A percentile compares a stretch with the other conserved stretches of the same genome.
These are phyloP conservation scores for Russula earlei DNA, from an alignment of 768 basidiomycete species.

Conservation along the genomic window DNA sequence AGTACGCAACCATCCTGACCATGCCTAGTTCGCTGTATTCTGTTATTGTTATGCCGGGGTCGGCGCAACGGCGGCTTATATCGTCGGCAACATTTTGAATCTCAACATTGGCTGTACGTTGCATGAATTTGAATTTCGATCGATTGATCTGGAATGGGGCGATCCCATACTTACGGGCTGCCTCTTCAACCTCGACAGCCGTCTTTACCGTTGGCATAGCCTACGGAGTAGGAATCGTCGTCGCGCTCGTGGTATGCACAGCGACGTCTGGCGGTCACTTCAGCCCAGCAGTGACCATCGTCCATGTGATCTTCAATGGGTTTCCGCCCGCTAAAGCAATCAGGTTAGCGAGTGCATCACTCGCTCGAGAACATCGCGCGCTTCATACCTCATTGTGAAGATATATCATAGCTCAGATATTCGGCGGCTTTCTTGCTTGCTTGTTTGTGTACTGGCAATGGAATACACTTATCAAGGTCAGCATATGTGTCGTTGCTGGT, in stretches of 20 bases:
- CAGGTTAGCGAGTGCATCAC: conserved; percentile 29
- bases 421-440: conserved; percentile 27
- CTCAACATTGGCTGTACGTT: conserved; percentile 26
- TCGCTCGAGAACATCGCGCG: neutral
- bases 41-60: conserved; percentile 22
- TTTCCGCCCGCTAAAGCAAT: conserved; percentile 45
- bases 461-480: conserved; percentile 15
- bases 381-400: conserved; percentile 3
- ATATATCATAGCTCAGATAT: conserved; percentile 28
- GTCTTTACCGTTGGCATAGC: conserved; percentile 29
- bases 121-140: neutral
- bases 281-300: conserved; percentile 49
- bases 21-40: conserved; percentile 14
- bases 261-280: conserved; percentile 34
- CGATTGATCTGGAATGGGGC: neutral
- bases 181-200: conserved; percentile 18
- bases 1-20: neutral
- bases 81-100: conserved; percentile 24
- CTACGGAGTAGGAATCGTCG: conserved; percentile 32
- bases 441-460: conserved; percentile 27
- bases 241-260: conserved; percentile 29
- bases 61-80: conserved; percentile 28
- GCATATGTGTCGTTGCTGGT: neutral
- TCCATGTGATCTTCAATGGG: conserved; percentile 41
- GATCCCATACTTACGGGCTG: neutral